Conservation (phyloP, 257 asterid species). For the Plectranthus barbatus region DNA sequence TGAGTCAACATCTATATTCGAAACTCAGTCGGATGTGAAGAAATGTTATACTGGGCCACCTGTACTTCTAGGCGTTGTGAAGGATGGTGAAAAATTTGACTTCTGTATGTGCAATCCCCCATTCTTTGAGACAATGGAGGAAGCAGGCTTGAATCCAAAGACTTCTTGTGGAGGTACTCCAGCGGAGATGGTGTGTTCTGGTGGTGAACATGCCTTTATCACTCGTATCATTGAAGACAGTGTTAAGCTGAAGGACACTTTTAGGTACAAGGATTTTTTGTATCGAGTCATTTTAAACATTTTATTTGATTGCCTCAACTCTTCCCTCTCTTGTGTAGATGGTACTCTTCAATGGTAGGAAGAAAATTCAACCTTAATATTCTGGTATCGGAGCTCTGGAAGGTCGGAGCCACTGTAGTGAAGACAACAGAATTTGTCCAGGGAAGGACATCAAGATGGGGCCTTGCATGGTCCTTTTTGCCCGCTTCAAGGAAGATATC, state of each 20-base stretch:
- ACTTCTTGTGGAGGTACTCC: conserved; percentile 95
- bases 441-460: conserved; percentile 97
- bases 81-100: conserved; percentile 70
- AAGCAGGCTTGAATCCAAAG: conserved; percentile 86
- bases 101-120: conserved; percentile 99
- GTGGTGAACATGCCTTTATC: conserved; percentile 78
- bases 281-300: neutral
- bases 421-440: conserved; percentile 94
- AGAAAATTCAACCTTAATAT: conserved; percentile 72
- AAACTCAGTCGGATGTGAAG: conserved; percentile 9
- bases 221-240: conserved; percentile 76
- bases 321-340: conserved; percentile 35
- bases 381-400: conserved; percentile 69
- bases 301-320: neutral
- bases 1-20: conserved; percentile 12
- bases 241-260: conserved; percentile 46
- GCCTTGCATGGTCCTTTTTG: conserved; percentile 92
- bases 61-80: conserved; percentile 62
- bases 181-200: conserved; percentile 87
- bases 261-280: conserved; percentile 37
- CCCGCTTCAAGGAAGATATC: conserved; percentile 43
- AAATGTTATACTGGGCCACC: conserved; percentile 38
- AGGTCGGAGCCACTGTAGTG: conserved; percentile 67
- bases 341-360: conserved; percentile 96
- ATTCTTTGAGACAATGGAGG: conserved; percentile 80